A percentile compares a stretch with the other conserved stretches of the same genome.
Evolutionary conservation across 176 grass and related monocot genomes (phyloP).

Genomic region (Musa schizocarpa): DNA sequence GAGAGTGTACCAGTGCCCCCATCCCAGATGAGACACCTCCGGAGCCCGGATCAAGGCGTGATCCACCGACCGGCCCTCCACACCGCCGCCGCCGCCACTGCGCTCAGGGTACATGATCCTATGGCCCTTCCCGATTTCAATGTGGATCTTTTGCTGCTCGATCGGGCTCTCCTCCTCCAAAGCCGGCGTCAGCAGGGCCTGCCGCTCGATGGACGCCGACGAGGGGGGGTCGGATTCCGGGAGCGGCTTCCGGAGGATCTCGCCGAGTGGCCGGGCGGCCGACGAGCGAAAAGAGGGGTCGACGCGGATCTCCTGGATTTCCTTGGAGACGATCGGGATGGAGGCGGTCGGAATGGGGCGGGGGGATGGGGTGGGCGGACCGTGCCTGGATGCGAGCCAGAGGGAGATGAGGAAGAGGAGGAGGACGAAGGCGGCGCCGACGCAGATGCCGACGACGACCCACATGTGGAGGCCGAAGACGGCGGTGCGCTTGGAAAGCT

Average conservation of each 20-base stretch:
- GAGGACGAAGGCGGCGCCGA: slow-evolving; percentile 70
- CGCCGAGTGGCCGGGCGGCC: slow-evolving; percentile 15
- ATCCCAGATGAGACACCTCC: slow-evolving; percentile 83
- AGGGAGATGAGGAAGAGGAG: slow-evolving; percentile 66
- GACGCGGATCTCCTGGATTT: slow-evolving; percentile 88
- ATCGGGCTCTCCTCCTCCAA: slow-evolving; percentile 20
- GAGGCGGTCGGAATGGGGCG: slow-evolving; percentile 12
- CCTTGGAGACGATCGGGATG: slow-evolving; percentile 79
- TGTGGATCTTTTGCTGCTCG: slow-evolving; percentile 65
- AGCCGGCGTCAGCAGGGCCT: slow-evolving; percentile 11
- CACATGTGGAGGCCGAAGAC: slow-evolving; percentile 79
- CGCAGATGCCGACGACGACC: slow-evolving; percentile 70
- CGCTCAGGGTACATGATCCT: slow-evolving; percentile 49
- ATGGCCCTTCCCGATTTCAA: slow-evolving; percentile 61
- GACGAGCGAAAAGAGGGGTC: slow-evolving; percentile 24
- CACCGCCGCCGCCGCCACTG: slow-evolving; percentile 20
- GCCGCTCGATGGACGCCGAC: slow-evolving; percentile 21
- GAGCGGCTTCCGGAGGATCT: slow-evolving; percentile 11
- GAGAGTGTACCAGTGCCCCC: slow-evolving; percentile 99
- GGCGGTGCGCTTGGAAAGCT: slow-evolving; percentile 54
- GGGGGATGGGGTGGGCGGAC: neutral
- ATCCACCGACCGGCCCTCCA: neutral
- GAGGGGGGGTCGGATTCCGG: slow-evolving; percentile 1
- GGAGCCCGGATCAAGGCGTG: slow-evolving; percentile 27
- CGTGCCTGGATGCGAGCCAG: slow-evolving; percentile 42